Evolutionary conservation across 129 eudicot species (phyloP), one percentile per base, ranked within the genome.

Genomic region (Calendula officinalis): DNA sequence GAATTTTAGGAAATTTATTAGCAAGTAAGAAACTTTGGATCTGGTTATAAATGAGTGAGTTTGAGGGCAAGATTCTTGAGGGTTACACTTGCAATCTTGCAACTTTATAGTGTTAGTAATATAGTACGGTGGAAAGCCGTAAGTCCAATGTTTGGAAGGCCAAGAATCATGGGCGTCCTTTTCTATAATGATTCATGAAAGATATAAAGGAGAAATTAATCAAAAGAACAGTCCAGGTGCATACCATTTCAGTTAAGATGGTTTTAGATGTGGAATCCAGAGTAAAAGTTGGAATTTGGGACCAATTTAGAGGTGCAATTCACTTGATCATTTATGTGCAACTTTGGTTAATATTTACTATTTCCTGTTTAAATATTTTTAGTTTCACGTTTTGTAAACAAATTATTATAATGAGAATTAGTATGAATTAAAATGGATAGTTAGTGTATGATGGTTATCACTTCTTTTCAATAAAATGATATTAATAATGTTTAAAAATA

Each of bases 61-160:
- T 53, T 41, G 60, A 55, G 52, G 83, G 83, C 85, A 83, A 63
- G 67, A 59, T 69, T 71, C 67, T 78, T 59, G 71, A 83, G 60
- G 72, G 9, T 56, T 41, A 52, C 46, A 71, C n/a, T 15, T 64
- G 76, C 38, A 64, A 62, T 64, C 10, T 62, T 52, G 58, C 27
- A 43, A 41, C 8, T 39, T 8, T 55, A 6, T 12, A 49, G 62
- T 41, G 33, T 48, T 62, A 44, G 77, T 72, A 55, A 64, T 44
- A 65, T 73, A 57, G 62, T 47, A 22, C 30, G 30, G 78, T 65
- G 8, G 54, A 16, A 66, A 15, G 65, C 63, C 42, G 62, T 46
- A 73, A 64, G 66, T 60, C 73, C 73, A 58, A 57, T 30, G 13
- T 58, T 58, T 58, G 32, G 64, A 72, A 66, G 67, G 78, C 72